A percentile compares a stretch with the other conserved stretches of the same genome.
These are phyloP conservation scores for Coleophoma cylindrospora DNA, from an alignment of 2,329 filamentous ascomycete species.

Conservation along the genomic window DNA sequence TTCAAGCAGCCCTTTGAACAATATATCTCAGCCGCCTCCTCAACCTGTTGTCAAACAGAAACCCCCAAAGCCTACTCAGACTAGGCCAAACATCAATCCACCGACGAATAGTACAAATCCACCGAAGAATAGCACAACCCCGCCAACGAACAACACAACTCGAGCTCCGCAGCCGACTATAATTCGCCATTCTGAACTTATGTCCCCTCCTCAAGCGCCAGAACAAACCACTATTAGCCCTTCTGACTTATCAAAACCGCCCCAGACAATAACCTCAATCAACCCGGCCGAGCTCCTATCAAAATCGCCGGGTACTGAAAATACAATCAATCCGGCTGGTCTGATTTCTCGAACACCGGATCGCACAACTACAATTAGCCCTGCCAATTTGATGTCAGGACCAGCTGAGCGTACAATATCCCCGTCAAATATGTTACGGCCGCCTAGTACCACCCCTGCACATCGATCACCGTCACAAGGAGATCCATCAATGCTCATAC, in stretches of 20 bases:
- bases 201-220: neutral
- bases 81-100: too few relatives aligned
- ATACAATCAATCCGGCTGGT: neutral
- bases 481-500: constrained; percentile 39
- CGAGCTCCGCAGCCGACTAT: neutral
- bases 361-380: neutral
- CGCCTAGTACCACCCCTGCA: neutral
- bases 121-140: too few relatives aligned
- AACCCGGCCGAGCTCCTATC: neutral
- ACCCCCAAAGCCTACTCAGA: too few relatives aligned
- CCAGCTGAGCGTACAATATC: neutral
- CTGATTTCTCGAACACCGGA: neutral
- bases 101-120: too few relatives aligned
- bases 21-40: too few relatives aligned
- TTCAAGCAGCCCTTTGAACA: too few relatives aligned
- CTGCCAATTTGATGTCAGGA: neutral
- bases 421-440: neutral
- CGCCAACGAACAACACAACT: neutral
- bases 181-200: neutral
- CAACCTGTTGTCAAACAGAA: too few relatives aligned
- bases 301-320: neutral
- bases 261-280: neutral
- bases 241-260: neutral
- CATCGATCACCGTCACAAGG: constrained; percentile 6
- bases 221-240: neutral